Evolutionary conservation across 805 yeast species (phyloP).

Genomic region (Cyberlindnera mrakii): DNA sequence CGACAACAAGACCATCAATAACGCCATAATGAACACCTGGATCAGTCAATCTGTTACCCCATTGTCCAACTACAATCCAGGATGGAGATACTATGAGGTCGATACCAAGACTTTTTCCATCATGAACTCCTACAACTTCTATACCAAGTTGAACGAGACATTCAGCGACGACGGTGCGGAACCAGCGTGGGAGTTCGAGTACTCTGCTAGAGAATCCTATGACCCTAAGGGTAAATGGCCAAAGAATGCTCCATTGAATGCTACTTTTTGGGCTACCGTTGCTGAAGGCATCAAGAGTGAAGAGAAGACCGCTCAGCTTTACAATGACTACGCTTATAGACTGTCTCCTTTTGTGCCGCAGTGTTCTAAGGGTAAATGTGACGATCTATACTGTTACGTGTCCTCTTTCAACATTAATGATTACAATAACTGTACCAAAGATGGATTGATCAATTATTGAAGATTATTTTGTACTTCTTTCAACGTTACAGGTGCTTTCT

Average conservation of each 20-base stretch:
- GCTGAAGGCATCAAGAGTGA: conserved; percentile 30
- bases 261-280: conserved; percentile 55
- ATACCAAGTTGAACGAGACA: conserved; percentile 53
- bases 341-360: conserved; percentile 48
- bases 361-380: conserved; percentile 31
- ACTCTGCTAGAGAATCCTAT: conserved; percentile 57
- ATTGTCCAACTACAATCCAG: conserved; percentile 52
- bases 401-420: conserved; percentile 17
- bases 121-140: conserved; percentile 54
- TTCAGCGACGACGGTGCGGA: conserved; percentile 47
- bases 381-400: conserved; percentile 16
- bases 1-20: conserved; percentile 36
- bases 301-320: conserved; percentile 41
- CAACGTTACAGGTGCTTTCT: no score
- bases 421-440: conserved; percentile 11
- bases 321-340: conserved; percentile 45
- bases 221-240: conserved; percentile 54
- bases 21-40: conserved; percentile 54
- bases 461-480: neutral
- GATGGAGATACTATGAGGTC: conserved; percentile 68
- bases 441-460: conserved; percentile 6
- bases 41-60: conserved; percentile 65
- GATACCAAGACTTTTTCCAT: conserved; percentile 55
- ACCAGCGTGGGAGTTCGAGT: conserved; percentile 58
- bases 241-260: conserved; percentile 50